Percentiles rank a stretch among this genome's conserved stretches.
phyloP scores from a whole-genome alignment of 1,139 yeast genomes.

The Williopsis jadinii region DNA sequence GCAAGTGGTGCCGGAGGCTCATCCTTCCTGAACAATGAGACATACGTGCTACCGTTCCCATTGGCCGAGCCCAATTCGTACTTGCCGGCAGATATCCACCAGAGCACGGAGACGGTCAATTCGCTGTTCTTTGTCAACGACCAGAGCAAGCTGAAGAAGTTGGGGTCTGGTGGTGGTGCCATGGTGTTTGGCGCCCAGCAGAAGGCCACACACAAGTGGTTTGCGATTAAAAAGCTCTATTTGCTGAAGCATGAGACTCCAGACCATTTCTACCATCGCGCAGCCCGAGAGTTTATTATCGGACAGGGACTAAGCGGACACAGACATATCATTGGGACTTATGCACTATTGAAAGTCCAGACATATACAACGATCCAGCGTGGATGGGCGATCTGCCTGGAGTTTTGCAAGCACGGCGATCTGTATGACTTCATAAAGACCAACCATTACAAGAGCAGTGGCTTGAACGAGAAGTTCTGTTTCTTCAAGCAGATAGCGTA shows the following conservation, averaged over 20 bases:
- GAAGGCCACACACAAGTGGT: conserved; percentile 32
- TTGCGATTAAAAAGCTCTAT: conserved; percentile 63
- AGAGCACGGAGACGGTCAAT: conserved; percentile 43
- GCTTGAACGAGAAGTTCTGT: conserved; percentile 44
- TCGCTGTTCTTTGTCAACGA: conserved; percentile 55
- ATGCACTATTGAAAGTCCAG: conserved; percentile 51
- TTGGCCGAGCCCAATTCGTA: conserved; percentile 62
- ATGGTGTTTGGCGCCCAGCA: conserved; percentile 50
- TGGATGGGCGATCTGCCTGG: conserved; percentile 76
- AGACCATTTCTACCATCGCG: conserved; percentile 59
- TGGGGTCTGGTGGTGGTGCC: conserved; percentile 73
- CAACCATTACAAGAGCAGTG: conserved; percentile 30
- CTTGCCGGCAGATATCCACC: conserved; percentile 49
- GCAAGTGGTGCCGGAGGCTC: conserved; percentile 20
- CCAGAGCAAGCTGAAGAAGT: conserved; percentile 35
- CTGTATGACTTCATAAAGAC: conserved; percentile 31
- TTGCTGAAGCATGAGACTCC: conserved; percentile 53
- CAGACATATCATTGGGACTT: conserved; percentile 54
- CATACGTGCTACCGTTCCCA: conserved; percentile 48
- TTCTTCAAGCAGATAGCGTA: conserved; percentile 39
- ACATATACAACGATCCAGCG: conserved; percentile 47
- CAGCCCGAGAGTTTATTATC: conserved; percentile 55
- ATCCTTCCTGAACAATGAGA: conserved; percentile 30
- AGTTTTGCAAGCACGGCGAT: conserved; percentile 65
- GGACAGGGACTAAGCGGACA: conserved; percentile 44